A percentile compares a stretch with the other conserved stretches of the same genome.
phyloP scores from a whole-genome alignment of 345 rosid species.

The Euphorbia pulcherrima region DNA sequence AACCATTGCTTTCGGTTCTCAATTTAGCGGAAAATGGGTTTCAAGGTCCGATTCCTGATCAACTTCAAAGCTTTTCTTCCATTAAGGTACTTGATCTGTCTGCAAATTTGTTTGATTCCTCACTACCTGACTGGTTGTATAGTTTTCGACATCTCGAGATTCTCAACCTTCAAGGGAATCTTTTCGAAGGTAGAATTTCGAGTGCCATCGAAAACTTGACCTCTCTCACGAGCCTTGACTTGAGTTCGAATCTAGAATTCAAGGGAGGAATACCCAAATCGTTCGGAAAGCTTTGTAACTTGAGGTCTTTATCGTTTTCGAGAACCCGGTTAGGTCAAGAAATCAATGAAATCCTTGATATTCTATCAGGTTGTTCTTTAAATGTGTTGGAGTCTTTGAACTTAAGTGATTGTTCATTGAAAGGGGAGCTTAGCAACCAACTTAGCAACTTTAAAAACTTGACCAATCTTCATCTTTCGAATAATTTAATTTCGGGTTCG shows the following conservation, averaged over 20 bases:
- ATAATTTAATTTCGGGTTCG: conserved; percentile 23
- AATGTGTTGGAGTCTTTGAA: conserved; percentile 1
- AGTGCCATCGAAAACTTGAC: conserved; percentile 18
- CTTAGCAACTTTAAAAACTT: conserved; percentile 12
- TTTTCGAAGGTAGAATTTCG: conserved; percentile 22
- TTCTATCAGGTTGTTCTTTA: neutral
- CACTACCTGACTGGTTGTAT: conserved; percentile 19
- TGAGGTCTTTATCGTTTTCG: neutral
- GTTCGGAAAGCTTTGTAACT: conserved; percentile 14
- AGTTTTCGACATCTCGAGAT: neutral
- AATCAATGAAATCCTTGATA: neutral
- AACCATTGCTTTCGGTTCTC: conserved; percentile 20
- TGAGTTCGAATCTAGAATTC: neutral
- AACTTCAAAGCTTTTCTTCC: neutral
- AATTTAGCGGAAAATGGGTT: conserved; percentile 9
- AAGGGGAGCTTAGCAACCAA: conserved; percentile 16
- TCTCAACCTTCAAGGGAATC: neutral
- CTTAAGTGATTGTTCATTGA: neutral
- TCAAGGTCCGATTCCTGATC: neutral
- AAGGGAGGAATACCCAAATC: conserved; percentile 20
- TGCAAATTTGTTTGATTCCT: neutral
- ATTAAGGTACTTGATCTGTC: neutral
- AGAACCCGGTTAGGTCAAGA: neutral
- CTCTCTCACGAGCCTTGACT: conserved; percentile 11
- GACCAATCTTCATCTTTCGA: neutral